Base-by-base conservation (phyloP, 2,329 filamentous ascomycete genomes). In the Ophiostoma sp. region DNA sequence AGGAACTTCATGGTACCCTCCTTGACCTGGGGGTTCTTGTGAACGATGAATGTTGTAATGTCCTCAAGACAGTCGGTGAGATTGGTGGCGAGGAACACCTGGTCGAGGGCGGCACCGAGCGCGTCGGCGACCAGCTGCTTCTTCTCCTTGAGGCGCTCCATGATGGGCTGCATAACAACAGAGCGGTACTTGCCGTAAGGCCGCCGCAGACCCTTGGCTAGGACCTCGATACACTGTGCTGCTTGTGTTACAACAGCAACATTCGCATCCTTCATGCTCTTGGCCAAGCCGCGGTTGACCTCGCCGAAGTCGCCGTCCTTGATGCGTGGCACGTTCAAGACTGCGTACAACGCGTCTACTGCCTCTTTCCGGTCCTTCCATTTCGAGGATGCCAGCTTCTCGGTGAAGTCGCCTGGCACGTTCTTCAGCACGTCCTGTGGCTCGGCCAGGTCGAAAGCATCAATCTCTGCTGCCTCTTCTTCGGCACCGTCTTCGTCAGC, bases 351-450 rank as follows among this genome's bases (percentile, higher is more conserved):
- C 9, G 87, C 92, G 70, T 99, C 95, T 3, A 98, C 83, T 0
- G 91, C 92, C 73, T 99, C 95, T 78, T 99, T 99, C 71, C 95
- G 85, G 73, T 99, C 96, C 76, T 99, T 99, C 95, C 95, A 99
- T 77, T 99, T 99, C 0, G 93, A 89, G 9, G 94, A 98, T 0
- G 85, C 89, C 42, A 99, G 81, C 69, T 90, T 88, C 36, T 99
- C 95, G 72, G 87, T 84, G 72, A 97, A 93, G 76, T 93, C 88
- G 52, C 87, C 86, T 0, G 94, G 90, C 3, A 98, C 83, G 74
- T 94, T 95, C 49, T 90, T 84, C 68, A 92, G 78, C 0, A 97
- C 88, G 76, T 99, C 93, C 70, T 97, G 89, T 0, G 94, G 91
- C 76, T 97, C 93, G 47, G 91, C 89, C 55, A 95, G 80, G 75